Base-by-base conservation (phyloP, 2,329 filamentous ascomycete species). In the Colletotrichum endophyticum region DNA sequence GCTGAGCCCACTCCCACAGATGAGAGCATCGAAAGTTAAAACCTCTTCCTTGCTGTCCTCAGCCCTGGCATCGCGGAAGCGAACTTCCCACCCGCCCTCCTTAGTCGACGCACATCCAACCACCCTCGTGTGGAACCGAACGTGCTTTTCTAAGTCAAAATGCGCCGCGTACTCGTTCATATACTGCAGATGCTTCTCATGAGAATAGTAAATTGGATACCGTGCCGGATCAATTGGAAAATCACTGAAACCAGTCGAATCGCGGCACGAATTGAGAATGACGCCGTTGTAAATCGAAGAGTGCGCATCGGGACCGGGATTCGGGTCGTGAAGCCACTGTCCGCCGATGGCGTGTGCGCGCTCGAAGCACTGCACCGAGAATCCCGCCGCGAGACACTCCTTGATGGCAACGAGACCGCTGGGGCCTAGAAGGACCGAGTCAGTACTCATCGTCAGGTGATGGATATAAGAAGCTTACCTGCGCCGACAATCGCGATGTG, bases 201-300 rank as follows among this genome's bases (percentile, higher is more conserved):
- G 84, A 44, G 81, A 80, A 70, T 86, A 84, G 73, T 83, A 86
- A 71, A 85, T 82, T 1, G 82, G 79, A 71, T 86, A 85, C 49
- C 82, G 79, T 12, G 81, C 81, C 12, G 84, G 84, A 71, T 87
- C 85, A 25, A 86, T 79, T 5, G 84, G 85, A 73, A 86, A 87
- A 75, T 86, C 84, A 53, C 81, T 84, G 77, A 85, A 85, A 66
- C 80, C 80, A n/a, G 84, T 81, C 2, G 84, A 84, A 66, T 85
- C 83, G 64, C 85, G 83, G 73, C 81, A 85, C 7, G 83, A 85
- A 78, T 85, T 87, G 30, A 84, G 77, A 27, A 85, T 79, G 8
- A 83, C 81, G 53, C 84, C 82, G 34, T 83, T 79, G 79, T 86
- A 84, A 12, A 86, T 83, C 32, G 81, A 82, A 4, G 83, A 84